A percentile compares a stretch with the other conserved stretches of the same genome.
Conservation (phyloP, 148 eudicot genomes). For the Oxyria digyna region DNA sequence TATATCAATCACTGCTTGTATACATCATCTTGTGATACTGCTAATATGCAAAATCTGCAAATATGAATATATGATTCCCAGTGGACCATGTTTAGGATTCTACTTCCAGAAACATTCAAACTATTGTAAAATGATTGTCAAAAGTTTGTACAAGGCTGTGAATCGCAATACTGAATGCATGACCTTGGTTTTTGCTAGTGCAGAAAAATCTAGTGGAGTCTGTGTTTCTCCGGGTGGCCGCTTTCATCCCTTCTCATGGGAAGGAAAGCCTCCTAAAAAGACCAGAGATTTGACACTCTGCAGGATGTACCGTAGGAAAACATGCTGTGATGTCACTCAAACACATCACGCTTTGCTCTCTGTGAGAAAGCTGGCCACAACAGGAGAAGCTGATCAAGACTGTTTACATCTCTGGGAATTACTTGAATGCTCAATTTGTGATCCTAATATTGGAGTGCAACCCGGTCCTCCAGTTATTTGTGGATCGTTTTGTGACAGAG, state of each 20-base stretch:
- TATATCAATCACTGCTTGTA: not conserved
- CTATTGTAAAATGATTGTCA: not conserved
- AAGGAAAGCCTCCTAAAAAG: constrained; percentile 76
- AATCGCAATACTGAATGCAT: constrained; percentile 1
- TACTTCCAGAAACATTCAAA: not conserved
- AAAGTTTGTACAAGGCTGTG: not conserved
- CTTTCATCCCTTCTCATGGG: constrained; percentile 56
- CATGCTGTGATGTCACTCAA: constrained; percentile 90
- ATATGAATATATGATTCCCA: not conserved
- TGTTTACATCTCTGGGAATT: constrained; percentile 89
- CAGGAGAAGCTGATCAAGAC: constrained; percentile 85
- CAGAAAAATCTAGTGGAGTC: constrained; percentile 67
- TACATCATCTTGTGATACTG: not conserved
- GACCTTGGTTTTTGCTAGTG: constrained; percentile 13
- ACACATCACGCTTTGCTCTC: constrained; percentile 71
- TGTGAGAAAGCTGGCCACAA: constrained; percentile 60
- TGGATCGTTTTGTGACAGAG: constrained; percentile 67
- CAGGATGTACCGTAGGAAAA: constrained; percentile 63
- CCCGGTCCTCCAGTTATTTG: constrained; percentile 80
- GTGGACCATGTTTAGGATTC: too few species aligned
- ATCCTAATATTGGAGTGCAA: constrained; percentile 73
- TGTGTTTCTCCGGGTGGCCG: constrained; percentile 93
- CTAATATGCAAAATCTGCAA: not conserved
- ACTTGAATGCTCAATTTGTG: constrained; percentile 88
- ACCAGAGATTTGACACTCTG: constrained; percentile 78